Base-by-base conservation (phyloP, 2,329 filamentous ascomycete species). In the Amesomyces nigricolor region DNA sequence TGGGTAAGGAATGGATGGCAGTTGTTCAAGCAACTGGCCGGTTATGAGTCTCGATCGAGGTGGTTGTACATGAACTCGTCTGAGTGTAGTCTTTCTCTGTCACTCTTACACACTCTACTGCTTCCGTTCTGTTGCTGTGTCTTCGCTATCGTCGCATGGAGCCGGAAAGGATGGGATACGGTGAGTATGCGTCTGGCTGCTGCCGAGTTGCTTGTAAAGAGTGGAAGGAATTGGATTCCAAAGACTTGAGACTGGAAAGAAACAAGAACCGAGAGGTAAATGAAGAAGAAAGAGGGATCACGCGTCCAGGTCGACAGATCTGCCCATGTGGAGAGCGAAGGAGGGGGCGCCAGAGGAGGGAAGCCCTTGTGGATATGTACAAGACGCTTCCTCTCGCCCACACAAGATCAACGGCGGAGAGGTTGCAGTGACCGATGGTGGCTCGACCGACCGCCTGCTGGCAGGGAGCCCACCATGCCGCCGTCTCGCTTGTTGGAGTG, bases 401-500 rank as follows among this genome's bases (percentile, higher is more conserved):
- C 67, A 64, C 68, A 70, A 70, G 70, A 71, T 72, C 71, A 73
- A 72, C 70, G 71, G 53, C 49, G 48, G 47, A 54, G 58, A 62
- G 59, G 60, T 60, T 49, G 58, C 67, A 67, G 68, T 65, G 70
- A 70, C 69, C 71, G 68, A 66, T 67, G 68, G 58, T 63, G 64
- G 68, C 63, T 67, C 65, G 69, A 69, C 50, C 50, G 54, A 47
- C 68, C 69, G 65, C 48, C 49, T 44, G 30, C 54, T 53, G 43
- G 42, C 30, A 35, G 52, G 35, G 55, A 55, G 51, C 30, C 47
- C 38, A 48, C 46, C 56, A 48, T 49, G 53, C 51, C 50, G 43
- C 49, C 46, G 51, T 78, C 76, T 80, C 76, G 78, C 75, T 76
- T 73, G 69, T 76, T 73, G 69, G 73, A 70, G 68, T 71, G 74